Evolutionary conservation across 2,329 filamentous ascomycete species (phyloP).

Genomic region (Scedosporium aurantiacum): DNA sequence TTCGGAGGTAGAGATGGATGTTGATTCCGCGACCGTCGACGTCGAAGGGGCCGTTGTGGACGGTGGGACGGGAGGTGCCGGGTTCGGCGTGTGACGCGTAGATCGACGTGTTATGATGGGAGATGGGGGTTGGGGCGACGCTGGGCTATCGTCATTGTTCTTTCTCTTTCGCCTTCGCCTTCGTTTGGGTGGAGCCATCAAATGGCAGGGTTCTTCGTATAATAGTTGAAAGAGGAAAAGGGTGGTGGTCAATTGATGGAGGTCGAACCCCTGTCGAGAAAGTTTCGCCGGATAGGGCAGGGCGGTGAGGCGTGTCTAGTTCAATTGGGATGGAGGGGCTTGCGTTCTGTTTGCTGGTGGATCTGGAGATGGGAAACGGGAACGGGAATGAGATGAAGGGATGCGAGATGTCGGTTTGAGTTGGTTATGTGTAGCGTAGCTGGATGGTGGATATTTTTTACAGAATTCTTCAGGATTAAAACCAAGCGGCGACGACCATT

Average conservation of each 20-base stretch:
- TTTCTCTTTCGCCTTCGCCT: background rate
- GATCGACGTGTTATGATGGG: slow-evolving; percentile 13
- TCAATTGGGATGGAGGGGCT: background rate
- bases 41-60: slow-evolving; percentile 16
- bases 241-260: background rate
- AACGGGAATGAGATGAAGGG: background rate
- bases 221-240: background rate
- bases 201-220: background rate
- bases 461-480: too few species aligned
- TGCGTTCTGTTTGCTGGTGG: background rate
- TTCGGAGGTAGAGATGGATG: slow-evolving; percentile 13
- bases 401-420: too few species aligned
- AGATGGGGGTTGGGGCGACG: background rate
- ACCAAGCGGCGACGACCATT: too few species aligned
- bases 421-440: too few species aligned
- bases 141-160: slow-evolving; percentile 1
- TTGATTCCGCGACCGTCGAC: background rate
- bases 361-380: background rate
- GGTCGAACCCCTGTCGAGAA: background rate
- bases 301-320: background rate
- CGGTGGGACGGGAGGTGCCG: slow-evolving; percentile 21
- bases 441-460: too few species aligned
- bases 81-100: slow-evolving; percentile 20
- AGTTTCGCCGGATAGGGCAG: background rate
- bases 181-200: slow-evolving; percentile 4